Conservation (phyloP, 169 alveolate species). For the Plasmodium vivax region DNA sequence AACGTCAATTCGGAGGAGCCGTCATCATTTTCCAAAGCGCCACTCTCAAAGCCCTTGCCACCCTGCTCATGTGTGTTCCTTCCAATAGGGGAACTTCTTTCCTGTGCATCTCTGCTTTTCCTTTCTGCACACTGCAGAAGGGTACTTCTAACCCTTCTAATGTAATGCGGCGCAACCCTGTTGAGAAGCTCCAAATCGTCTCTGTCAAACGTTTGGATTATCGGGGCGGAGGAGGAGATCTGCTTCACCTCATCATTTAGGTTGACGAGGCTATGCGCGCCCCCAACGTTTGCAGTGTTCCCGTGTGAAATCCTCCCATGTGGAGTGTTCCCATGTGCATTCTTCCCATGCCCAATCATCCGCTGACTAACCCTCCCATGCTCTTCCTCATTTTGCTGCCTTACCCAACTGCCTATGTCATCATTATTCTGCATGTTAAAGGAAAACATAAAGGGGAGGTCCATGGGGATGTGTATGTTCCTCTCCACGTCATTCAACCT, state of each 20-base stretch:
- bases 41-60: neutral
- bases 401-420: conserved; percentile 30
- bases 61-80: neutral
- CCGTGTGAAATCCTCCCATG: neutral
- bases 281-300: neutral
- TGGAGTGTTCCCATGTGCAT: too few relatives aligned
- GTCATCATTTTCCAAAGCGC: neutral
- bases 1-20: neutral
- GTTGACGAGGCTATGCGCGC: neutral
- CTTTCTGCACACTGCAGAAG: neutral
- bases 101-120: neutral
- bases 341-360: too few relatives aligned
- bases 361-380: too few relatives aligned
- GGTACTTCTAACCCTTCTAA: conserved; percentile 25
- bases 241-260: conserved; percentile 41
- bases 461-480: conserved; percentile 42
- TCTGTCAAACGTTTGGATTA: conserved; percentile 30
- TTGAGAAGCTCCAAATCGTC: conserved; percentile 36
- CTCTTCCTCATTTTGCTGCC: neutral
- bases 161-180: conserved; percentile 27
- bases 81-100: neutral
- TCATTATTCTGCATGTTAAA: conserved; percentile 44
- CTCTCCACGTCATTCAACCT: conserved; percentile 56
- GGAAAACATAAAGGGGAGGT: conserved; percentile 29
- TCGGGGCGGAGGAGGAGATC: conserved; percentile 11